Evolutionary conservation across 176 grass and related monocot species (phyloP), one percentile per base, ranked within the genome.

Genomic region (Carex myosuroides): DNA sequence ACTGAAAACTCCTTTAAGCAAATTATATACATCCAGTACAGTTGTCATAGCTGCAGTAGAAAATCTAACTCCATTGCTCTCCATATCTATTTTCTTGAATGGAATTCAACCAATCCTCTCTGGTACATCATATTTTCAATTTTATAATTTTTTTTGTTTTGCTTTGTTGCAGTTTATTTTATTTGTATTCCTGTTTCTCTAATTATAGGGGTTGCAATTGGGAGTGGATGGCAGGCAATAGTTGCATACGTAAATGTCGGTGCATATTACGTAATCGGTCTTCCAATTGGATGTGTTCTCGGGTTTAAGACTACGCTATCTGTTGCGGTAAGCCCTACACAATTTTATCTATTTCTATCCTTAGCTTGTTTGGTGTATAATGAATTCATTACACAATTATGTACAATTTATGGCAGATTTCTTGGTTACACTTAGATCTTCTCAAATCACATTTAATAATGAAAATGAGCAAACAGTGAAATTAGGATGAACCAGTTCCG

Each of bases 91-190:
- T 78, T 92, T 97, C 82, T 86, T 97, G 87, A 94, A 97, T 69
- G 94, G 94, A 58, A 87, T 94, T 84, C 94, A 97, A 79, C 94
- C 94, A 52, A 94, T 97, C 42, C 88, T 97, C 14, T 97, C 94
- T 67, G 94, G 94, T 94, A 81, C 50, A 76, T 50, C 30, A 32
- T 61, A 1, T 11, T 39, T 46, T 44, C 35, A 24, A 46, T 39
- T 39, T 39, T 39, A 35, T 35, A n/a, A 24, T 62, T 54, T 6
- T 35, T n/a, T 2, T 29, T 13, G 50, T 42, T 84, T 65, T 60
- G 5, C n/a, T 54, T 55, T 53, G 16, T 8, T 64, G 32, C 48
- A 26, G 48, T 14, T 48, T 13, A 16, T 4, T 54, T 30, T 30
- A 48, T 48, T 48, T 48, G 46, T 48, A 11, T 48, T 48, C 46